Evolutionary conservation across 352 stramenopile species (phyloP).

Genomic region (Pythium aquatile): DNA sequence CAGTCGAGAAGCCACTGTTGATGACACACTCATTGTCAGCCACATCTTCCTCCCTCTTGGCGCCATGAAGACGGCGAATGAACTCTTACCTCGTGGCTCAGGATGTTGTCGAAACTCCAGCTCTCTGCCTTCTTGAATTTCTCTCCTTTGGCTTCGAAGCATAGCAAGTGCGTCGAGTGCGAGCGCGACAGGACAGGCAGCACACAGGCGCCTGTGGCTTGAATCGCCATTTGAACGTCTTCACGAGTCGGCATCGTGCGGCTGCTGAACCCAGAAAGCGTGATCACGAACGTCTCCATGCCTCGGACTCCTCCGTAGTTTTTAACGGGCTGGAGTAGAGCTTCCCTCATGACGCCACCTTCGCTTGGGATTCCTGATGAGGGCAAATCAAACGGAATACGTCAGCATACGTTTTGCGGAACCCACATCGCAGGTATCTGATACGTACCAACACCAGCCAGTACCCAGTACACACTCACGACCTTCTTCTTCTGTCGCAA

Average conservation of each 20-base stretch:
- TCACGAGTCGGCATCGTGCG: conserved; percentile 73
- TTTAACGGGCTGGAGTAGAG: conserved; percentile 56
- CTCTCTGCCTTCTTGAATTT: conserved; percentile 86
- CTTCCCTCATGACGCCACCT: conserved; percentile 33
- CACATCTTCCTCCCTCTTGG: too few relatives aligned
- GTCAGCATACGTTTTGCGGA: background rate
- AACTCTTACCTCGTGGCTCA: conserved; percentile 68
- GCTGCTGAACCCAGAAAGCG: conserved; percentile 79
- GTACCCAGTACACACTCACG: conserved; percentile 81
- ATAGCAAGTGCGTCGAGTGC: conserved; percentile 82
- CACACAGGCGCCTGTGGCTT: conserved; percentile 80
- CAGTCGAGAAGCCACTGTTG: conserved; percentile 77
- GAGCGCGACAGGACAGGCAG: conserved; percentile 78
- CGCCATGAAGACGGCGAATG: background rate
- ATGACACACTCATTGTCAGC: background rate
- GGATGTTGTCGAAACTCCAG: conserved; percentile 79
- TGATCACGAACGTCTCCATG: conserved; percentile 84
- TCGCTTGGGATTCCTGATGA: conserved; percentile 16
- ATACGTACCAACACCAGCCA: conserved; percentile 41
- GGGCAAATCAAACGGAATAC: background rate
- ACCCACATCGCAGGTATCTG: background rate
- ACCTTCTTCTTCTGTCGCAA: conserved; percentile 65
- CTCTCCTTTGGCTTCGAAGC: conserved; percentile 71
- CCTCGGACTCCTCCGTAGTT: conserved; percentile 65
- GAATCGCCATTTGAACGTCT: conserved; percentile 82